Conservation (phyloP, 2,329 filamentous ascomycete species). For the Fusarium compactum region DNA sequence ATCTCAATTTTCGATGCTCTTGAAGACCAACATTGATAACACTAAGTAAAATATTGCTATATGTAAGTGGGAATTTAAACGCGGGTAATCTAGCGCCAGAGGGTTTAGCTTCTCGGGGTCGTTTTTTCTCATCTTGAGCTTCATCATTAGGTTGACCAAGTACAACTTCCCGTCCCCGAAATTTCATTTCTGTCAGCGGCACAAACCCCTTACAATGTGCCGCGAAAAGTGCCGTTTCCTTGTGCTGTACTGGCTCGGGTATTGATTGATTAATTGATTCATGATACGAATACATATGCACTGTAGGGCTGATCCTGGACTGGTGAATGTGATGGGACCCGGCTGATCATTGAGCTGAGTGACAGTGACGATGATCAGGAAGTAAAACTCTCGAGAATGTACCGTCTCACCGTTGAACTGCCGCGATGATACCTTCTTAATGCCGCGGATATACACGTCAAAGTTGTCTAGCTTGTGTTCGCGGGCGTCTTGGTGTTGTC, state of each 20-base stretch:
- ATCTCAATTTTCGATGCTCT: neutral
- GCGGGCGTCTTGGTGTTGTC: conserved; percentile 13
- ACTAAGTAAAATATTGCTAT: conserved; percentile 20
- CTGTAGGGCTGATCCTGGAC: conserved; percentile 27
- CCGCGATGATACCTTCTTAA: conserved; percentile 12
- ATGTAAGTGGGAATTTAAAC: conserved; percentile 31
- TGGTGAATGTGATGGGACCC: neutral
- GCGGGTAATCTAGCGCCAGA: conserved; percentile 12
- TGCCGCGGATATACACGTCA: conserved; percentile 33
- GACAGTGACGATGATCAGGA: conserved; percentile 24
- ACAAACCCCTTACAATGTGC: neutral
- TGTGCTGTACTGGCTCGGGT: neutral
- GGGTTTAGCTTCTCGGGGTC: conserved; percentile 13
- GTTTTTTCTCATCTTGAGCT: neutral
- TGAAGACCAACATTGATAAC: neutral
- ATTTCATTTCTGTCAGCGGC: conserved; percentile 17
- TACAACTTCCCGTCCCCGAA: conserved; percentile 16
- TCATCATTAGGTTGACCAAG: neutral
- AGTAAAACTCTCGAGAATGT: conserved; percentile 2
- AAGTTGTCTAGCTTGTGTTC: conserved; percentile 6
- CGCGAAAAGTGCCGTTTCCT: conserved; percentile 14
- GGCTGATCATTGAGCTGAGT: conserved; percentile 22
- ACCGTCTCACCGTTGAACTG: conserved; percentile 5
- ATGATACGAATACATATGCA: neutral
- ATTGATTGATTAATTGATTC: neutral